Percentiles rank a stretch among this genome's conserved stretches.
Conservation (phyloP, 1,139 yeast genomes). For the Protomyces arabidopsidicola region DNA sequence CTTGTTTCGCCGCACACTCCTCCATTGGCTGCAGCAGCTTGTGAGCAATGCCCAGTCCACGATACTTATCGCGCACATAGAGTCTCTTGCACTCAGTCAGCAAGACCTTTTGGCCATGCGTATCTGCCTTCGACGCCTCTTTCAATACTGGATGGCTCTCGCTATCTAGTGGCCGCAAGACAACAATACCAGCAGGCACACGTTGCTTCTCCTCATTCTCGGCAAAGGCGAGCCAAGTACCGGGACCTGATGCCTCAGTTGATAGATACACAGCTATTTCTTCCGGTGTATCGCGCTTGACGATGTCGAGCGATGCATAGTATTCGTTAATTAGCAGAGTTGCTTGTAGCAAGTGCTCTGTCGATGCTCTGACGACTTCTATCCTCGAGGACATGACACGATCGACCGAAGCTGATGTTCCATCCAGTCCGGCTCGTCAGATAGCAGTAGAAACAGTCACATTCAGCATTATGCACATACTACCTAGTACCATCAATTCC, state of each 20-base stretch:
- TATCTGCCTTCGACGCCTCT: neutral
- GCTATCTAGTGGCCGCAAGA: neutral
- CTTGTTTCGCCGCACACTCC: neutral
- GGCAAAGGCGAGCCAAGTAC: constrained; percentile 8
- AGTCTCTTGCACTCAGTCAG: constrained; percentile 13
- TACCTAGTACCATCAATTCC: too few species aligned
- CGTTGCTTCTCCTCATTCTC: constrained; percentile 1
- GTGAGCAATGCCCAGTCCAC: constrained; percentile 12
- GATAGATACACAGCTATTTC: constrained; percentile 1
- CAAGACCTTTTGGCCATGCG: neutral
- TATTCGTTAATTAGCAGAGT: constrained; percentile 10
- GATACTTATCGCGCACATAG: constrained; percentile 8
- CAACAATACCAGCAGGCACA: constrained; percentile 10
- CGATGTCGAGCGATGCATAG: constrained; percentile 9
- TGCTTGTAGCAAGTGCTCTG: neutral
- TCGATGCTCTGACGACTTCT: neutral
- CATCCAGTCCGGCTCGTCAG: too few species aligned
- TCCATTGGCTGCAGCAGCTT: constrained; percentile 9
- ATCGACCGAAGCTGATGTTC: too few species aligned
- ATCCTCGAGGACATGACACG: neutral
- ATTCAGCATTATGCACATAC: too few species aligned
- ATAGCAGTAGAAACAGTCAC: too few species aligned
- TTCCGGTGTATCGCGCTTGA: constrained; percentile 14
- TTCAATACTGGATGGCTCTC: neutral
- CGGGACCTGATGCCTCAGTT: neutral